Evolutionary conservation across 1,284 basidiomycete genomes (phyloP), one percentile per base, ranked within the genome.

Genomic region (Puccinia horiana): DNA sequence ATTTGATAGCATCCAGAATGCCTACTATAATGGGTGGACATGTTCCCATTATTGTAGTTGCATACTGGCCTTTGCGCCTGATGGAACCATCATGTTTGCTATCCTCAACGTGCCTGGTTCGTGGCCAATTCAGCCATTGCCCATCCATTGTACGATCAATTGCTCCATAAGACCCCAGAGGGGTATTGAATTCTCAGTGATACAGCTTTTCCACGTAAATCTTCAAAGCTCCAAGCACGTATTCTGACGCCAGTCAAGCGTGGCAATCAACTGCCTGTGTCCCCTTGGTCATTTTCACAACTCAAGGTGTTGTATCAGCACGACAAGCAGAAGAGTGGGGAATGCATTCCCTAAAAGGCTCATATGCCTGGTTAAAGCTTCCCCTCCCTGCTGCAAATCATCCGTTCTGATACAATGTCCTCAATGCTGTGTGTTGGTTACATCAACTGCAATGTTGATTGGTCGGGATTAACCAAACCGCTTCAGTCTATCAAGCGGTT

Each of bases 41-140:
- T 23, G 1, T 2, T 20, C 20, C 1, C 20, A 20, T 54, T 54
- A 20, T 1, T 23, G 12, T n/a, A 20, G 12, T 23, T 23, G 8
- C 8, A n/a, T 54, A 40, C 35, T 16, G 1, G 32, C 20, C 0
- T 70, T 47, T 70, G 67, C 42, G 3, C 67, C 67, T 2, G 42
- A 70, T 32, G 40, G 11, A 20, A 26, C 44, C 8, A 87, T 89
- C n/a, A 88, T 89, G 84, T 85, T 83, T 16, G 84, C 82, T 11
- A 83, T 84, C 11, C 61, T 88, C 42, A 90, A 88, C 88, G 1
- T 84, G 83, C 0, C 86, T 85, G 0, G 52, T 8, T 49, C 32
- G 6, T 72, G 69, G 69, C 69, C 47, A 16, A 49, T 42, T 26
- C 69, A 23, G 5, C 4, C 2, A 40, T 70, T 20, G 69, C 65